phyloP scores from a whole-genome alignment of 1,284 basidiomycete species.

The Irpex sp. region DNA sequence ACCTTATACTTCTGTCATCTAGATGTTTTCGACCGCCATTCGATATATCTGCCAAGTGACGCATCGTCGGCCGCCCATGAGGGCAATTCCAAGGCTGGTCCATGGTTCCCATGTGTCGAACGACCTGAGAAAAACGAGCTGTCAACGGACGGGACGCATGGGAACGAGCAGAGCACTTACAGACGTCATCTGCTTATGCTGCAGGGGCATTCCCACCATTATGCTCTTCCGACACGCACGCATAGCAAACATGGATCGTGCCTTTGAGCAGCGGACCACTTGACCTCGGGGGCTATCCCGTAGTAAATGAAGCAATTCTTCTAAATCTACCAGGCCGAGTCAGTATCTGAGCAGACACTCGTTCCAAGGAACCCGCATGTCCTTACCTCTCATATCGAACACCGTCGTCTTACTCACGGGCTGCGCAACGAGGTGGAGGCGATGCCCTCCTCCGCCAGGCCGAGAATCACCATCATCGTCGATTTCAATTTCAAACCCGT shows the following conservation, averaged over 20 bases:
- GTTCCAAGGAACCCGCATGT: conserved; percentile 20
- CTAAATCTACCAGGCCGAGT: conserved; percentile 66
- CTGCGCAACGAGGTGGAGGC: conserved; percentile 76
- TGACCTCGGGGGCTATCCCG: conserved; percentile 73
- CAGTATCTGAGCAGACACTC: conserved; percentile 1
- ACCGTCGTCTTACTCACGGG: conserved; percentile 89
- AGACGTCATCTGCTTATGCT: conserved; percentile 71
- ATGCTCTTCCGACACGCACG: conserved; percentile 94
- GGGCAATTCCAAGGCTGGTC: conserved; percentile 99
- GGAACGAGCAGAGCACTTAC: conserved; percentile 41
- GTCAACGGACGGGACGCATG: conserved; percentile 5
- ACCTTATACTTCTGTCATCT: conserved; percentile 6
- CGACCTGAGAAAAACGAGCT: conserved; percentile 48
- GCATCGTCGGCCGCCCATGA: conserved; percentile 95
- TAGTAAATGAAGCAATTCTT: conserved; percentile 87
- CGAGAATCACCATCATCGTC: conserved; percentile 29
- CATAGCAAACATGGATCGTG: conserved; percentile 95
- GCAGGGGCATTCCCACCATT: conserved; percentile 91
- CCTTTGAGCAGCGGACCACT: conserved; percentile 89
- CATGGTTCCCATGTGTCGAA: conserved; percentile 93
- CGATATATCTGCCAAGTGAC: conserved; percentile 62
- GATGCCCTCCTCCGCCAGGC: conserved; percentile 35
- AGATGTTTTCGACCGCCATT: conserved; percentile 4
- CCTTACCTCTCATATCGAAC: conserved; percentile 67
- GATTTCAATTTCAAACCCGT: conserved; percentile 80